These are phyloP conservation scores for Aspergillus quadrilineatus DNA, from an alignment of 2,329 filamentous ascomycete genomes.

Conservation along the genomic window DNA sequence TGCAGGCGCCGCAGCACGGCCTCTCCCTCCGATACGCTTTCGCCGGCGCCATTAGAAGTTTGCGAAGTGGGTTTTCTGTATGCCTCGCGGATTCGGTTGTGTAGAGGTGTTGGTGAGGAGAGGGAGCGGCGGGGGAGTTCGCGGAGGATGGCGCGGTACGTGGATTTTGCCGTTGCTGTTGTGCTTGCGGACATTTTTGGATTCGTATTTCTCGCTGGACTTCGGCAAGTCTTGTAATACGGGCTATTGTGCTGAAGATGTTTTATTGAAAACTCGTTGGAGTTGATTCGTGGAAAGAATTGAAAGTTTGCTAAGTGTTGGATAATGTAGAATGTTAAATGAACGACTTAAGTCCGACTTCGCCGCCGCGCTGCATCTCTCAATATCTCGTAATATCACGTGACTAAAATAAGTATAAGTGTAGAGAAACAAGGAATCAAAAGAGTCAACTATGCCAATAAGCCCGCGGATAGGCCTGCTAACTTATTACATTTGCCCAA, in stretches of 20 bases:
- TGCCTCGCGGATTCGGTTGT: conserved; percentile 65
- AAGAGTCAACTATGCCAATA: too few species aligned
- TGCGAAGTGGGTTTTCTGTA: conserved; percentile 48
- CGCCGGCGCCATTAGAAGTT: neutral
- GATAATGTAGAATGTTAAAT: too few species aligned
- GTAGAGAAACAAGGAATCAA: too few species aligned
- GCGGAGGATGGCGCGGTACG: conserved; percentile 86
- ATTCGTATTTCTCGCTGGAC: neutral
- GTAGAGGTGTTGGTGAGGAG: conserved; percentile 65
- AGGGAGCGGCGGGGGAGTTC: conserved; percentile 74
- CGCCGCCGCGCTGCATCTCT: too few species aligned
- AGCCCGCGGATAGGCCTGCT: neutral
- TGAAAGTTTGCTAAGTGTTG: too few species aligned
- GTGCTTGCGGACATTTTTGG: conserved; percentile 23
- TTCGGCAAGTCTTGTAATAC: too few species aligned
- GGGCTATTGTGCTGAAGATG: too few species aligned
- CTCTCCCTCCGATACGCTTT: neutral
- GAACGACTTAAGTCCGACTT: too few species aligned
- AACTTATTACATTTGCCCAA: neutral
- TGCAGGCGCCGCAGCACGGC: conserved; percentile 34
- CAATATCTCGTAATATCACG: too few species aligned
- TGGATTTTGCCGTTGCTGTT: conserved; percentile 58
- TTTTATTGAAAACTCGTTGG: too few species aligned
- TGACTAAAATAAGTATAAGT: too few species aligned
- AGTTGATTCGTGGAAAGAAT: too few species aligned